Evolutionary conservation across 768 basidiomycete genomes (phyloP).

Genomic region (Brasilioporus rufonigricans): DNA sequence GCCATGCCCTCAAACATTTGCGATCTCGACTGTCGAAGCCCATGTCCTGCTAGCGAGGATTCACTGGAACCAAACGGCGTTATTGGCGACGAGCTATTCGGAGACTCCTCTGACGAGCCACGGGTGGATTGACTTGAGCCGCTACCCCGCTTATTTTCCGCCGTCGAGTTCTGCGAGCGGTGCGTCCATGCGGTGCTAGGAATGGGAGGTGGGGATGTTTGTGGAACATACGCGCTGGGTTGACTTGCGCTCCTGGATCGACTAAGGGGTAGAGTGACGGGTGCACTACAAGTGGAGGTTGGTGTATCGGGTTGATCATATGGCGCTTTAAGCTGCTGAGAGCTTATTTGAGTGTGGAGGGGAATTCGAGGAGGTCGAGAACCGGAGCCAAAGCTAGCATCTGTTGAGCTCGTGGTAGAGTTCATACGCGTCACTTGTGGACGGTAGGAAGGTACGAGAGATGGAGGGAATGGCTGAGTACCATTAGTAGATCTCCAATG

Average conservation of each 20-base stretch:
- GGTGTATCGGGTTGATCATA: conserved; percentile 49
- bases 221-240: conserved; percentile 66
- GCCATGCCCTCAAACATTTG: conserved; percentile 49
- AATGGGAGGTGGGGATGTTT: conserved; percentile 49
- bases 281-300: conserved; percentile 27
- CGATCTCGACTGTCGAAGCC: conserved; percentile 53
- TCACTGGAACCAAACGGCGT: conserved; percentile 91
- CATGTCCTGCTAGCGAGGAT: conserved; percentile 63
- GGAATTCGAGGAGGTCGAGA: conserved; percentile 41
- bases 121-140: conserved; percentile 78
- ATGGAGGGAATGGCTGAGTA: conserved; percentile 33
- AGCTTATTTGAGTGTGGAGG: conserved; percentile 70
- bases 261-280: conserved; percentile 35
- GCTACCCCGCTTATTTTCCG: conserved; percentile 70
- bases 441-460: conserved; percentile 32
- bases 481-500: conserved; percentile 60
- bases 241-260: conserved; percentile 81
- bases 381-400: conserved; percentile 31
- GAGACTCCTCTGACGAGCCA: conserved; percentile 81
- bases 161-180: conserved; percentile 39
- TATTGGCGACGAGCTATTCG: conserved; percentile 81
- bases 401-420: conserved; percentile 46
- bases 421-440: conserved; percentile 47
- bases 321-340: conserved; percentile 52
- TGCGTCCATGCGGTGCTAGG: conserved; percentile 50